Evolutionary conservation across 257 asterid genomes (phyloP).

Genomic region (Haberlea rhodopensis): DNA sequence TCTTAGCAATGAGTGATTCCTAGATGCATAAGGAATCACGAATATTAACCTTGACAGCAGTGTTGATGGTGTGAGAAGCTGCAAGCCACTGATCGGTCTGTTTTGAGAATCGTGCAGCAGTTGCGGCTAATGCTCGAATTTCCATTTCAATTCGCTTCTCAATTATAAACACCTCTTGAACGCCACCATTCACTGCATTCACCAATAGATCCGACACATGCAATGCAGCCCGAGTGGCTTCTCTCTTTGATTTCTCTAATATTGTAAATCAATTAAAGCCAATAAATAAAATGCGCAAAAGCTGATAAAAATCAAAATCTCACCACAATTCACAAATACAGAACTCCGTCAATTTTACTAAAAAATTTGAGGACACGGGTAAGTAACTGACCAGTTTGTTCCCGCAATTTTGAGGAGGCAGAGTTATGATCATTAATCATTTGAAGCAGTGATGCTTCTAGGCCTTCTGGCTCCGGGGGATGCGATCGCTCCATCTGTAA

Average conservation of each 20-base stretch:
- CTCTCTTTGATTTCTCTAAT: conserved; percentile 71
- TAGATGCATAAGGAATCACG: no score
- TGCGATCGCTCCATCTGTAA: conserved; percentile 64
- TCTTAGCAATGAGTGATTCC: no score
- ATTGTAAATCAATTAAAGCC: conserved; percentile 3
- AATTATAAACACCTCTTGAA: conserved; percentile 65
- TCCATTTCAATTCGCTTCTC: conserved; percentile 86
- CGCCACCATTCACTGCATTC: conserved; percentile 72
- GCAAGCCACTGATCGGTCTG: conserved; percentile 93
- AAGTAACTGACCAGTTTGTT: conserved; percentile 55
- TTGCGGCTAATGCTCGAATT: conserved; percentile 55
- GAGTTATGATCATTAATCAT: conserved; percentile 59
- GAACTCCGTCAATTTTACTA: background rate
- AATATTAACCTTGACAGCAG: conserved; percentile 67
- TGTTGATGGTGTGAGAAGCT: conserved; percentile 74
- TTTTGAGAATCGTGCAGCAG: conserved; percentile 59
- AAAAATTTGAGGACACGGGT: background rate
- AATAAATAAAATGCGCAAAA: background rate
- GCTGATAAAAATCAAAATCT: background rate
- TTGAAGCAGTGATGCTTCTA: conserved; percentile 74
- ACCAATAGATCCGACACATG: conserved; percentile 68
- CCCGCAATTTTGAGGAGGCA: conserved; percentile 51
- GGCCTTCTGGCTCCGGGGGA: conserved; percentile 45
- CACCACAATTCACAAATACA: background rate
- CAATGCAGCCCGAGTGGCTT: conserved; percentile 52